These are phyloP conservation scores for Rhodotorula taiwanensis DNA, from an alignment of 768 basidiomycete genomes.

Conservation along the genomic window DNA sequence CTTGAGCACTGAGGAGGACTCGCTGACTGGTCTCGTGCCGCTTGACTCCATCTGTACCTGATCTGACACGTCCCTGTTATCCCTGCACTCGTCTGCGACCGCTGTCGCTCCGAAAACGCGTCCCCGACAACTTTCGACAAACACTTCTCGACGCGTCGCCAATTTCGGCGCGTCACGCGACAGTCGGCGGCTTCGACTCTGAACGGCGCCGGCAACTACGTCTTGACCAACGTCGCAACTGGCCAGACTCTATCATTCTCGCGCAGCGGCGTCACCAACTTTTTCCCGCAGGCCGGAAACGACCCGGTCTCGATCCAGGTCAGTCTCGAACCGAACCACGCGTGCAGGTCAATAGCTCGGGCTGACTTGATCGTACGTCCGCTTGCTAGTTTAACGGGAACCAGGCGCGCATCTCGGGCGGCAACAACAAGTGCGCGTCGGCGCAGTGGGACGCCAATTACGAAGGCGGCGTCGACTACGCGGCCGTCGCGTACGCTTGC, in stretches of 20 bases:
- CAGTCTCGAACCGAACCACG: background rate
- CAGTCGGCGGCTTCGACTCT: constrained; percentile 21
- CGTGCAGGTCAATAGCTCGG: no score
- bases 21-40: no score
- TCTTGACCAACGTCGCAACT: constrained; percentile 28
- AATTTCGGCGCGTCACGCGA: background rate
- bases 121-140: background rate
- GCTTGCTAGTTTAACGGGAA: constrained; percentile 10
- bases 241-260: constrained; percentile 23
- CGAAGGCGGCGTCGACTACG: constrained; percentile 29
- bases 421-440: constrained; percentile 34
- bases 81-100: no score
- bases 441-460: constrained; percentile 13
- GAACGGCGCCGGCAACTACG: constrained; percentile 28
- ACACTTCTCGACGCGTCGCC: constrained; percentile 1
- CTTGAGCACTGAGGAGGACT: background rate
- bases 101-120: no score
- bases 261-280: constrained; percentile 11
- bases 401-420: constrained; percentile 28
- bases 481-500: constrained; percentile 33
- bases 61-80: background rate
- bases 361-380: no score
- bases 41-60: no score
- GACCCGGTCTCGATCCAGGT: constrained; percentile 26
- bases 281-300: constrained; percentile 14